These are phyloP conservation scores for Lentinus polychrous DNA, from an alignment of 1,284 basidiomycete genomes.

Conservation along the genomic window DNA sequence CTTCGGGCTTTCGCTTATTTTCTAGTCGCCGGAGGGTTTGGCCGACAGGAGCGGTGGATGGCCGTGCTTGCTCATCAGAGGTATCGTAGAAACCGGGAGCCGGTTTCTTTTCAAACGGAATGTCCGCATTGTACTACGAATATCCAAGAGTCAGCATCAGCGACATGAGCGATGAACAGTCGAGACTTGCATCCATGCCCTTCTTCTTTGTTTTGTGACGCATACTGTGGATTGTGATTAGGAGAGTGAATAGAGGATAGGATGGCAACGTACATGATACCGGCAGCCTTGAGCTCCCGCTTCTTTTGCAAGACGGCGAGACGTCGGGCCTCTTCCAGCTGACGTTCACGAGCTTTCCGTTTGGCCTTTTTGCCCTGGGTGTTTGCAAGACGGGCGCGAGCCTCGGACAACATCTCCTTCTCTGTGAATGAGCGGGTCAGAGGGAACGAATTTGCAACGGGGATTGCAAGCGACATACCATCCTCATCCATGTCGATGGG, in stretches of 20 bases:
- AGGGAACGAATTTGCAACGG: not conserved
- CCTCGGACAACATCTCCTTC: constrained; percentile 99
- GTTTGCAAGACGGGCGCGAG: constrained; percentile 95
- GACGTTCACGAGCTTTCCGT: constrained; percentile 94
- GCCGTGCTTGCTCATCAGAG: constrained; percentile 87
- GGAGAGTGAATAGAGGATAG: constrained; percentile 6
- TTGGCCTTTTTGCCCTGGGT: constrained; percentile 99
- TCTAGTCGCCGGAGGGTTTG: constrained; percentile 85
- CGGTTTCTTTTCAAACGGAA: constrained; percentile 97
- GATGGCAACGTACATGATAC: constrained; percentile 74
- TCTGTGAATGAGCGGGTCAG: constrained; percentile 44
- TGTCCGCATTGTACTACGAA: constrained; percentile 89
- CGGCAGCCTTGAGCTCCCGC: constrained; percentile 94
- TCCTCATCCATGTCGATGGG: constrained; percentile 99
- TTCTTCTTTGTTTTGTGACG: constrained; percentile 90
- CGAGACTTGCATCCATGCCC: constrained; percentile 83
- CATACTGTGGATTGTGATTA: constrained; percentile 43
- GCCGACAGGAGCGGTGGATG: constrained; percentile 84
- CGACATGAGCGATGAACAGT: constrained; percentile 2
- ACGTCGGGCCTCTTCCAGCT: constrained; percentile 92
- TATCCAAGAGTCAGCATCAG: constrained; percentile 7
- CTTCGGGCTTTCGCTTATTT: constrained; percentile 90
- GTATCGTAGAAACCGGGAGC: constrained; percentile 97
- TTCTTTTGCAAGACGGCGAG: constrained; percentile 97
- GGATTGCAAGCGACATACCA: constrained; percentile 41